Conservation (phyloP, 306 rosid genomes). For the Casuarina equisetifolia region DNA sequence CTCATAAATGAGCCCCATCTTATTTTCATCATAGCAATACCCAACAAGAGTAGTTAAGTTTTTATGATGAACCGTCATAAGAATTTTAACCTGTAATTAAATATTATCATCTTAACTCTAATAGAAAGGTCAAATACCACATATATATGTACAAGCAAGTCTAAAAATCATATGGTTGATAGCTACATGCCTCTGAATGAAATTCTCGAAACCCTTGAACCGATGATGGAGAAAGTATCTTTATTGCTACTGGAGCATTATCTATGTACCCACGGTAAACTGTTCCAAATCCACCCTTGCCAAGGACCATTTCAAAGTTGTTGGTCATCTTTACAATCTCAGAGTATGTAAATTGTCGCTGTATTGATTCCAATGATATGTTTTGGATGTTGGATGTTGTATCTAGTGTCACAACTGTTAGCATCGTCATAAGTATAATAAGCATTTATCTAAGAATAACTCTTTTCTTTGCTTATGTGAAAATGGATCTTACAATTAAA, state of each 20-base stretch:
- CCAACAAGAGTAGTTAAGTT: constrained; percentile 39
- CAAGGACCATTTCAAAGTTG: constrained; percentile 45
- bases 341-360: constrained; percentile 37
- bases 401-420: neutral
- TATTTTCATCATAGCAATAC: constrained; percentile 33
- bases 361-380: constrained; percentile 14
- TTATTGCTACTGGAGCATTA: constrained; percentile 53
- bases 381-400: neutral
- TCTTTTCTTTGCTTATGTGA: neutral
- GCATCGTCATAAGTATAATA: neutral
- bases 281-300: constrained; percentile 52
- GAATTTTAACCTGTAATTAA: constrained; percentile 25
- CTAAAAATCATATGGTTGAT: neutral
- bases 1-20: constrained; percentile 40
- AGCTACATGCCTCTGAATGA: constrained; percentile 52
- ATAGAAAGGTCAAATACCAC: neutral
- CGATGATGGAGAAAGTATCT: constrained; percentile 48
- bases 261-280: constrained; percentile 50
- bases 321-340: constrained; percentile 44
- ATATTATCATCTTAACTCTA: neutral
- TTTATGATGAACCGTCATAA: constrained; percentile 39
- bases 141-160: neutral
- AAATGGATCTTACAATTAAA: neutral
- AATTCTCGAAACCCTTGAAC: constrained; percentile 49
- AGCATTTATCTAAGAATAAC: too few relatives aligned